These are phyloP conservation scores for Acacia melanoxylon DNA, from an alignment of 306 rosid genomes.

Conservation along the genomic window DNA sequence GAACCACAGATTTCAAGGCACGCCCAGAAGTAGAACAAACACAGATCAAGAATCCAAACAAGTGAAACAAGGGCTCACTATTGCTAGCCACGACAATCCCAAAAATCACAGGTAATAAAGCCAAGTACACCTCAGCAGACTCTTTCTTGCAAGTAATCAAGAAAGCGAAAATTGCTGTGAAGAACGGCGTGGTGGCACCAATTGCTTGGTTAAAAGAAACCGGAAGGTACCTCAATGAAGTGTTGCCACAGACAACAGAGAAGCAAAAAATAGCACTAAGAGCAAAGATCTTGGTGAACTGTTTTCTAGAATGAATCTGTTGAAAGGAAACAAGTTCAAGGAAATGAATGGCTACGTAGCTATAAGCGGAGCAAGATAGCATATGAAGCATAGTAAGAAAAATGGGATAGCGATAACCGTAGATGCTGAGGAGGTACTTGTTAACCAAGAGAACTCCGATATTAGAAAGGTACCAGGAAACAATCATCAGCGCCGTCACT, in stretches of 20 bases:
- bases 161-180: conserved; percentile 82
- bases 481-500: conserved; percentile 52
- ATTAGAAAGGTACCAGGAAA: conserved; percentile 83
- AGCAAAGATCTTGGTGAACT: conserved; percentile 79
- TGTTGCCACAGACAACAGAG: conserved; percentile 92
- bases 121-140: conserved; percentile 66
- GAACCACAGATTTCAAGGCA: conserved; percentile 86
- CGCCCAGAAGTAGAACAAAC: conserved; percentile 88
- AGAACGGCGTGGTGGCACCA: conserved; percentile 93
- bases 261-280: conserved; percentile 76
- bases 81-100: conserved; percentile 82
- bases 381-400: conserved; percentile 96
- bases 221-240: conserved; percentile 82
- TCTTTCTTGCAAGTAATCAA: conserved; percentile 76
- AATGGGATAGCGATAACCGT: conserved; percentile 82
- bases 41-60: conserved; percentile 80
- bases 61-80: conserved; percentile 79
- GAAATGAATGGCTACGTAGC: conserved; percentile 59
- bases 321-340: conserved; percentile 76
- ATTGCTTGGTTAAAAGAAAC: conserved; percentile 91
- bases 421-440: conserved; percentile 87
- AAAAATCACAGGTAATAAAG: conserved; percentile 77
- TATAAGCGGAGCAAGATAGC: conserved; percentile 72
- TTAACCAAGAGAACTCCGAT: conserved; percentile 86
- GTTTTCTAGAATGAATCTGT: conserved; percentile 67